Evolutionary conservation across 768 basidiomycete genomes (phyloP).

Genomic region (Pisolithus sp.): DNA sequence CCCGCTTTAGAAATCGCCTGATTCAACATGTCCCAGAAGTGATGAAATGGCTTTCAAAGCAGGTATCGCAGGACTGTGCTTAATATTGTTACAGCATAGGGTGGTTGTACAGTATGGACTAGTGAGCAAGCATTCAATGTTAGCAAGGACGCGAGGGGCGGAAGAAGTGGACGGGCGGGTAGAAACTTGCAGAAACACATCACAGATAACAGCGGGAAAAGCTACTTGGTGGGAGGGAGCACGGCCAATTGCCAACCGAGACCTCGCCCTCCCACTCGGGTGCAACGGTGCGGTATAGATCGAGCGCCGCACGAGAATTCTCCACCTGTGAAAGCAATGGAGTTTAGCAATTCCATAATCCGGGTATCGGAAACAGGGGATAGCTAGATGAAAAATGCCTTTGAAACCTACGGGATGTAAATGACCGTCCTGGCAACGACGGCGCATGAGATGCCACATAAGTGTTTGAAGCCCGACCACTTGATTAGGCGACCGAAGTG

Average conservation of each 20-base stretch:
- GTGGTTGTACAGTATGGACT: no score
- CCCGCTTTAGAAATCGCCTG: no score
- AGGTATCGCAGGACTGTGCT: no score
- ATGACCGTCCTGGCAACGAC: constrained; percentile 67
- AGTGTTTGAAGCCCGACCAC: constrained; percentile 71
- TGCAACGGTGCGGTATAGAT: constrained; percentile 49
- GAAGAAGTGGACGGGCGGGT: neutral
- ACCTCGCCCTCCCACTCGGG: constrained; percentile 64
- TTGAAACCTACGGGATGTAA: constrained; percentile 58
- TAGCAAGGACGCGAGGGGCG: no score
- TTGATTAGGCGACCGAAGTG: constrained; percentile 60
- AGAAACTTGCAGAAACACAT: neutral
- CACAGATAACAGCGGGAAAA: constrained; percentile 76
- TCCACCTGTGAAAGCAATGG: constrained; percentile 46
- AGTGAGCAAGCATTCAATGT: no score
- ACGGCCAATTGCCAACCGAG: constrained; percentile 63
- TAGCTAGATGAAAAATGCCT: neutral
- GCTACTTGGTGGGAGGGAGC: constrained; percentile 65
- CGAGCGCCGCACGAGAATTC: constrained; percentile 59
- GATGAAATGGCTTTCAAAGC: no score
- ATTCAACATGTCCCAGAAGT: no score
- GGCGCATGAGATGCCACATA: constrained; percentile 76
- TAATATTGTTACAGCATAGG: no score
- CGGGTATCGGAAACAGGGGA: neutral
- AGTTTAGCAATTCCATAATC: constrained; percentile 9